These are phyloP conservation scores for Leishmania guyanensis DNA, from an alignment of 208 protist species.

Conservation along the genomic window DNA sequence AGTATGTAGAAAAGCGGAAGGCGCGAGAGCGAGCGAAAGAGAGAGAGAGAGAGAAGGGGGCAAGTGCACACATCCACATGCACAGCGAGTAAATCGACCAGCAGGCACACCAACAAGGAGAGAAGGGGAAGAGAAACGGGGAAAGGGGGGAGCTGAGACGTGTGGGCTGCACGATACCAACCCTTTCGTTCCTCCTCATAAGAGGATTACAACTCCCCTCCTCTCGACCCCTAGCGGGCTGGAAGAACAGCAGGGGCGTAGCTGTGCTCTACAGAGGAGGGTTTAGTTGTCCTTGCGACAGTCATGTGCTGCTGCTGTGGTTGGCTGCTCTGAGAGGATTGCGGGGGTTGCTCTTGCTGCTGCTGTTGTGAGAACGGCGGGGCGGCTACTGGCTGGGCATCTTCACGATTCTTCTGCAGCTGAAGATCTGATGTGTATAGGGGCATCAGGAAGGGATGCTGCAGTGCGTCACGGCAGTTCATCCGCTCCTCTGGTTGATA, in stretches of 20 bases:
- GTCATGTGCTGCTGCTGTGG: not conserved
- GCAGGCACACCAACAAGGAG: not conserved
- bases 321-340: not conserved
- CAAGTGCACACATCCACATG: not conserved
- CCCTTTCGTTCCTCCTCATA: not conserved
- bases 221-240: too few relatives aligned
- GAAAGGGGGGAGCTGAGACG: not conserved
- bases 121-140: not conserved
- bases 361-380: not conserved
- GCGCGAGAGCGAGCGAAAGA: not conserved
- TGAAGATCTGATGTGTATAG: constrained; percentile 47
- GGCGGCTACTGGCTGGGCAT: not conserved
- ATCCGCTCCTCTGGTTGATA: constrained; percentile 74
- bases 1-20: not conserved
- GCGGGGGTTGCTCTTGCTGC: not conserved
- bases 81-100: not conserved
- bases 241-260: not conserved
- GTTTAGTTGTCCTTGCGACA: not conserved
- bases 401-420: constrained; percentile 30
- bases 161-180: not conserved
- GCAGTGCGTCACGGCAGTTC: constrained; percentile 71
- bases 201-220: not conserved
- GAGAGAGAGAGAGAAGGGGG: not conserved
- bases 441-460: constrained; percentile 70
- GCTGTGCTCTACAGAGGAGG: not conserved